Base-by-base conservation (phyloP, 2,329 filamentous ascomycete genomes). In the Cadophora sp. region DNA sequence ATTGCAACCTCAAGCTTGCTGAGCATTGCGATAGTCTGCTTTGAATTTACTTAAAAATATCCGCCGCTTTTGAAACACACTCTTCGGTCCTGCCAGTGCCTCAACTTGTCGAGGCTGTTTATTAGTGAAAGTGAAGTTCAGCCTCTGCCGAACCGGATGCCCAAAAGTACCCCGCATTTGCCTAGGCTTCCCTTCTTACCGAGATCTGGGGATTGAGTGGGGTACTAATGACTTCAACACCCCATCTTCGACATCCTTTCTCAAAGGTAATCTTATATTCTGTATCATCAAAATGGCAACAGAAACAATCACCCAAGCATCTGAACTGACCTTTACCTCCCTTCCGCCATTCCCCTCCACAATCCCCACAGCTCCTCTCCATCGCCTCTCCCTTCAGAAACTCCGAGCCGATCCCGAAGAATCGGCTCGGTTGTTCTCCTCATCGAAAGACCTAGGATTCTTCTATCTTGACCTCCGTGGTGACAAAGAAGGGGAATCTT, bases 391-490 rank as follows among this genome's bases (percentile, higher is more conserved):
- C 1, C 71, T 75, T 26, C 43, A 60, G 1, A 66, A 68, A 29
- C 62, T 75, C 8, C 66, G 67, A 16, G 26, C 24, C 14, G 46
- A 62, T n/a, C 19, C 64, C 4, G 14, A 50, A 5, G 73, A 74
- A 65, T 72, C 69, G 0, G 22, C 50, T 14, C 59, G 65, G 22
- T 64, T 77, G 2, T 75, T 76, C 56, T 29, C 60, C 5, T 67
- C 74, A 1, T 73, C 65, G 16, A 72, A 71, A 53, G 68, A 74
- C 16, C 71, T 75, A 16, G 76, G 75, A 0, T 76, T 76, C 64
- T 76, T 76, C 58, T 75, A 75, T 26, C 66, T 77, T 3, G 73
- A 76, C 65, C 48, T 77, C 19, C 66, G 67, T 3, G 60, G 50
- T 3, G 71, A 73, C 29, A 6, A 31, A 2, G 64, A 71, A 60